These are phyloP conservation scores for Amoebophrya sp. DNA, from an alignment of 169 alveolate genomes.

Conservation along the genomic window DNA sequence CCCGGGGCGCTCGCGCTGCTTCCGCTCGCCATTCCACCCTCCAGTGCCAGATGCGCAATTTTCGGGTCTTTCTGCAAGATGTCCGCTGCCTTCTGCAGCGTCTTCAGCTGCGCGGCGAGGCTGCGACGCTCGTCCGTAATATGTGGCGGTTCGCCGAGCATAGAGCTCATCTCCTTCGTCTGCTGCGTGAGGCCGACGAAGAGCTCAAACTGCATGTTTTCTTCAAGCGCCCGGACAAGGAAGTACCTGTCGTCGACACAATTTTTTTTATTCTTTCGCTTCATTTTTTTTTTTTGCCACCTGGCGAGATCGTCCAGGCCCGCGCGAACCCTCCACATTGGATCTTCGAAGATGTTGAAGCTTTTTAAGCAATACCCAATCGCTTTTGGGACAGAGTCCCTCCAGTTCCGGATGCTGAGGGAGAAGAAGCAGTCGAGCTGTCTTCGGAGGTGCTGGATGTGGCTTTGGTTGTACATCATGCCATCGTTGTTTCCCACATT, in stretches of 20 bases:
- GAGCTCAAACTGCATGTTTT: not conserved
- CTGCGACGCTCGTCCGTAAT: conserved; percentile 28
- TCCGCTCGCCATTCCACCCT: not conserved
- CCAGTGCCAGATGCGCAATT: not conserved
- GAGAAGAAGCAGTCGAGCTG: not conserved
- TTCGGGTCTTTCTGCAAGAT: conserved; percentile 31
- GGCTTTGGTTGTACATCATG: not conserved
- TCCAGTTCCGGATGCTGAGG: not conserved
- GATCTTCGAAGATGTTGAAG: no score
- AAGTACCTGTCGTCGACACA: not conserved
- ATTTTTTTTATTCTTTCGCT: no score
- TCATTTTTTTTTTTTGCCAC: no score
- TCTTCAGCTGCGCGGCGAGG: conserved; percentile 20
- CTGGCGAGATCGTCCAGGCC: no score
- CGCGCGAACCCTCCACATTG: no score
- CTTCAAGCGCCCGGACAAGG: not conserved
- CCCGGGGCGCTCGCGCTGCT: no score
- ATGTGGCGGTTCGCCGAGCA: conserved; percentile 26
- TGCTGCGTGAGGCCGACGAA: not conserved
- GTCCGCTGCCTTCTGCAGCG: conserved; percentile 29
- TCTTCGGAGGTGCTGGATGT: not conserved
- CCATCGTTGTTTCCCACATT: not conserved
- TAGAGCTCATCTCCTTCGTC: not conserved
- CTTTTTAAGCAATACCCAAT: not conserved
- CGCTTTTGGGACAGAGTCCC: not conserved